Evolutionary conservation across 2,329 filamentous ascomycete genomes (phyloP).

Genomic region (Scytalidium lignicola): DNA sequence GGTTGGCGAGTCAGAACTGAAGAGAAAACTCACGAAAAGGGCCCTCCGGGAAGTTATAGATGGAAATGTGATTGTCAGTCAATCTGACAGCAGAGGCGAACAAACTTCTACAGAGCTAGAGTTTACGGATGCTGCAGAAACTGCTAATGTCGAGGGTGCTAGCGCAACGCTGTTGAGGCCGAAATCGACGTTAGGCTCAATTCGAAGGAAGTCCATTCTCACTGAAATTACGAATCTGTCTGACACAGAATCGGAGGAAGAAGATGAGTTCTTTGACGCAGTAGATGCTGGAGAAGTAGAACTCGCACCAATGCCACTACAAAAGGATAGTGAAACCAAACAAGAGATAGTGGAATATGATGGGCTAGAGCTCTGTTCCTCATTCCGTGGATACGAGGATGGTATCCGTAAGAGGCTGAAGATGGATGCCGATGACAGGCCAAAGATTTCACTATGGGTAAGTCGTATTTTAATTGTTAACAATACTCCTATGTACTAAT

Average conservation of each 20-base stretch:
- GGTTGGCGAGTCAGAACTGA: constrained; percentile 85
- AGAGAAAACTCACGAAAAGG: constrained; percentile 82
- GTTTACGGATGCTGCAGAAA: constrained; percentile 30
- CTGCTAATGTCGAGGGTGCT: constrained; percentile 32
- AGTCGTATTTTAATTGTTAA: constrained; percentile 29
- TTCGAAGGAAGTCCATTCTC: constrained; percentile 59
- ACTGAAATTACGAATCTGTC: constrained; percentile 70
- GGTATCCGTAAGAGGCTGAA: constrained; percentile 74
- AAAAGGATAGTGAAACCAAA: constrained; percentile 24
- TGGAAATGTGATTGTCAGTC: constrained; percentile 46
- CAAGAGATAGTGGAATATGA: constrained; percentile 38
- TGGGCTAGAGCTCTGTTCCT: constrained; percentile 62
- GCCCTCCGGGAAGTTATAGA: constrained; percentile 83
- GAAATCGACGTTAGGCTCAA: constrained; percentile 39
- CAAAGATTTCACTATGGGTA: constrained; percentile 95
- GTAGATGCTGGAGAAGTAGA: constrained; percentile 90
- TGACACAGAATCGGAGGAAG: constrained; percentile 70
- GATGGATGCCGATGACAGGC: constrained; percentile 86
- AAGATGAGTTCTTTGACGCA: constrained; percentile 95
- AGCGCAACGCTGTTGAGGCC: constrained; percentile 24
- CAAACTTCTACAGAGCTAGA: constrained; percentile 12
- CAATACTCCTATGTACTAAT: constrained; percentile 16
- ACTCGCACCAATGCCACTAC: constrained; percentile 60
- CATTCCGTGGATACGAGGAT: constrained; percentile 89
- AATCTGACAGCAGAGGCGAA: constrained; percentile 21